Evolutionary conservation across 306 rosid species (phyloP).

Genomic region (Abrus precatorius): DNA sequence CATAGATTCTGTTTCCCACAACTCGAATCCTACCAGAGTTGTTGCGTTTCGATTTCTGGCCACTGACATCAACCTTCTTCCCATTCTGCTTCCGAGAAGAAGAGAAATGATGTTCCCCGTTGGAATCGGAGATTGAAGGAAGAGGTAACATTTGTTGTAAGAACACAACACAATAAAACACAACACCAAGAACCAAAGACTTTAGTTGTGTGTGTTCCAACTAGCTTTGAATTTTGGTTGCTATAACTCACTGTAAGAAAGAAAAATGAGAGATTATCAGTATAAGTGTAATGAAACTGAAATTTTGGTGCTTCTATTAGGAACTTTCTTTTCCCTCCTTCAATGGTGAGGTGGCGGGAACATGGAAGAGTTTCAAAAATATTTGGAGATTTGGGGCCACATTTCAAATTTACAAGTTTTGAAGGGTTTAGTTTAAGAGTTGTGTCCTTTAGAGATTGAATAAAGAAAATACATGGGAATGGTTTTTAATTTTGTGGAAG

Average conservation of each 20-base stretch:
- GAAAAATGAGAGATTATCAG: not conserved
- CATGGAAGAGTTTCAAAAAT: not conserved
- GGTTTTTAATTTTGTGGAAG: too few species aligned
- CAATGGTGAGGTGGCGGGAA: conserved; percentile 43
- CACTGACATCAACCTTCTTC: not conserved
- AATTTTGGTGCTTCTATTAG: not conserved
- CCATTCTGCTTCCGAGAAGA: not conserved
- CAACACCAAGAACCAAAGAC: not conserved
- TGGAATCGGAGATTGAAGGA: not conserved
- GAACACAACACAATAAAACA: not conserved
- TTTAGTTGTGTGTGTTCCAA: not conserved
- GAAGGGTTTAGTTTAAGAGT: not conserved
- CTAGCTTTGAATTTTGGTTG: not conserved
- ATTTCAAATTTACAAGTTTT: not conserved
- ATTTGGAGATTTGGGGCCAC: not conserved
- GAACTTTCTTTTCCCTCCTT: conserved; percentile 41
- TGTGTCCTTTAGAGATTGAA: too few species aligned
- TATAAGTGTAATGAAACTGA: not conserved
- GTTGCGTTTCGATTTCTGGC: conserved; percentile 42
- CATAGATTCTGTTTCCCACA: conserved; percentile 62
- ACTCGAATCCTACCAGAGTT: conserved; percentile 58
- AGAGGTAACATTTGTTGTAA: not conserved
- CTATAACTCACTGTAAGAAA: not conserved
- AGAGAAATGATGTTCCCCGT: not conserved
- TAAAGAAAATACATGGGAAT: too few species aligned